phyloP scores from a whole-genome alignment of 306 rosid species.

The Ammopiptanthus mongolicus region DNA sequence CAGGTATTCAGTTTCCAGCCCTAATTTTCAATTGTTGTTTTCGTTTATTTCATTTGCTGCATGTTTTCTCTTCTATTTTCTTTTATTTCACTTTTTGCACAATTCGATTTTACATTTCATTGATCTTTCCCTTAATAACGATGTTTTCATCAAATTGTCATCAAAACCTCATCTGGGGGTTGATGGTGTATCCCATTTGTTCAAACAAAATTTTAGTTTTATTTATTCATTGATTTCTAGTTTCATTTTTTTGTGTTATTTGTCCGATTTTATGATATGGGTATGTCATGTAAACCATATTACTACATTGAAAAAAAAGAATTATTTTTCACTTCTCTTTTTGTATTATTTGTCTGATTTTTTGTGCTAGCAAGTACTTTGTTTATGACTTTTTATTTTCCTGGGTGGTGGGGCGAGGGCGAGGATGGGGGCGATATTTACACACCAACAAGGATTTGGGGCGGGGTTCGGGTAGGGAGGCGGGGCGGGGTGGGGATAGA shows the following conservation, averaged over 20 bases:
- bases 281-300: neutral
- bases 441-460: too few species aligned
- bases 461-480: too few species aligned
- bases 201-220: neutral
- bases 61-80: neutral
- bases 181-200: neutral
- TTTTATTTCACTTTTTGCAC: neutral
- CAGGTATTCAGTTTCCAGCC: neutral
- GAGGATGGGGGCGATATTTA: too few species aligned
- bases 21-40: neutral
- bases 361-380: too few species aligned
- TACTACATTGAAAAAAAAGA: neutral
- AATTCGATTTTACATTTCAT: neutral
- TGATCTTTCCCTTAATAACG: neutral
- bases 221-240: slow-evolving; percentile 15
- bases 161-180: too few species aligned
- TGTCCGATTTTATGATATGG: neutral
- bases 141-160: neutral
- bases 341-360: too few species aligned
- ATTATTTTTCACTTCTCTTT: neutral
- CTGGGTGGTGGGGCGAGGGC: too few species aligned
- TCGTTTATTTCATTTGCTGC: neutral
- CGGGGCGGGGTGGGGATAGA: too few species aligned
- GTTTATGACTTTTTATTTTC: too few species aligned
- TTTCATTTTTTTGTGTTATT: neutral